Base-by-base conservation (phyloP, 2,329 filamentous ascomycete genomes). In the Neophaeococcomyces aloes region DNA sequence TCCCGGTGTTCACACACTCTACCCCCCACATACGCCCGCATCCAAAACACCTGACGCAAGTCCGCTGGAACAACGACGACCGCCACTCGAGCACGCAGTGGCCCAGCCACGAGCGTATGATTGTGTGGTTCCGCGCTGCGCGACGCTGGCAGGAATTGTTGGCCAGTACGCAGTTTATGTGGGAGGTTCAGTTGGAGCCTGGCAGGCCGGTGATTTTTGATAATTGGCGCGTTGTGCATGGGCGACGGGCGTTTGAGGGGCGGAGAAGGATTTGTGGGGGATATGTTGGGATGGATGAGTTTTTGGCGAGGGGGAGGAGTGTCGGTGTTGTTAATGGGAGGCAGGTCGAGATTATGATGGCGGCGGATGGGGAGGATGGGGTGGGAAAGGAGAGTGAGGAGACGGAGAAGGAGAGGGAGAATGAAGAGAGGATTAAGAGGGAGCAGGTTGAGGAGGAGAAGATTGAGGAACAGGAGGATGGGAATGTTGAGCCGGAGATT, bases 21-120 rank as follows among this genome's bases (percentile, higher is more conserved):
- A 29, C 19, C 2, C 25, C 29, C 25, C 25, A 44, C 18, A 23
- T 48, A 4, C 34, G 43, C 3, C 50, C 50, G 7, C 44, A 45
- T 2, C 59, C 65, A 0, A 55, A 60, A 1, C 65, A 63, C 2
- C 57, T 83, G 32, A 65, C 72, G 23, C 81, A 86, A 44, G 71
- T 96, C 5, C 75, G 89, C 42, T 98, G 91, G 91, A 98, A 98
- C 61, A 89, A 88, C 51, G 83, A 86, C 50, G 91, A 96, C 61
- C 73, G 91, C 31, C 85, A 83, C 1, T 73, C 80, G 2, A 46
- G 46, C 71, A 86, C 47, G 75, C 76, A 11, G 52, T 75, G 78
- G 56, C 61, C 61, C 4, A 58, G 61, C 3, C 55, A 71, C 14
- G 62, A 66, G 17, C 60, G 69, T 3, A 69, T 79, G 2, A 53